Conservation (phyloP, 1,139 yeast genomes). For the Suhomyces choctaworum region DNA sequence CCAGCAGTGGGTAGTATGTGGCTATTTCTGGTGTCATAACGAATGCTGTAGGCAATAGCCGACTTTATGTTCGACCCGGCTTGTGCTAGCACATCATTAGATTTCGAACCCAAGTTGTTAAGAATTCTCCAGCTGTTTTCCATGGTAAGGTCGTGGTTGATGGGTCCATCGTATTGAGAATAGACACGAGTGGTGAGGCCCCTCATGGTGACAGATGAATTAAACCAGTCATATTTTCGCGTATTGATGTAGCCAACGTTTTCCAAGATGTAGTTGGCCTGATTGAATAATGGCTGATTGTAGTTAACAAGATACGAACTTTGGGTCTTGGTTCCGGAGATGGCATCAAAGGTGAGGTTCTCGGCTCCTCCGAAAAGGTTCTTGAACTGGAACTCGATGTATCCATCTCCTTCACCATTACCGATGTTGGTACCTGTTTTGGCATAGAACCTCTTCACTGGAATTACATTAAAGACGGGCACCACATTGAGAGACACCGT, state of each 20-base stretch:
- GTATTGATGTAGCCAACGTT: conserved; percentile 57
- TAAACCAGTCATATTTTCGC: conserved; percentile 67
- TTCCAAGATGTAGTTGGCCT: conserved; percentile 56
- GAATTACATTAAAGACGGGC: conserved; percentile 58
- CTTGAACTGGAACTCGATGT: conserved; percentile 69
- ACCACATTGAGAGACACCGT: conserved; percentile 42
- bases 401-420: conserved; percentile 94
- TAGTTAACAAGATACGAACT: conserved; percentile 69
- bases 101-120: conserved; percentile 40
- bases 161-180: conserved; percentile 25
- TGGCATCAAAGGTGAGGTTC: conserved; percentile 70
- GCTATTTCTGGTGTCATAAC: conserved; percentile 60
- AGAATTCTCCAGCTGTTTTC: conserved; percentile 69
- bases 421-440: conserved; percentile 94
- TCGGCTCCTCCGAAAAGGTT: conserved; percentile 93
- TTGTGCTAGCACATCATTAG: conserved; percentile 38
- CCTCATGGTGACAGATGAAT: conserved; percentile 56
- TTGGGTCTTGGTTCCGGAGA: conserved; percentile 74
- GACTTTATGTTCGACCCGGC: conserved; percentile 67
- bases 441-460: conserved; percentile 68
- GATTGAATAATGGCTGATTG: conserved; percentile 59
- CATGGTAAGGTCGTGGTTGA: conserved; percentile 58
- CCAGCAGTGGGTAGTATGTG: conserved; percentile 62
- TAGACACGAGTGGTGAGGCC: conserved; percentile 59
- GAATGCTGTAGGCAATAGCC: conserved; percentile 51